Evolutionary conservation across 768 basidiomycete genomes (phyloP).

Genomic region (Dacryopinax primogenitus): DNA sequence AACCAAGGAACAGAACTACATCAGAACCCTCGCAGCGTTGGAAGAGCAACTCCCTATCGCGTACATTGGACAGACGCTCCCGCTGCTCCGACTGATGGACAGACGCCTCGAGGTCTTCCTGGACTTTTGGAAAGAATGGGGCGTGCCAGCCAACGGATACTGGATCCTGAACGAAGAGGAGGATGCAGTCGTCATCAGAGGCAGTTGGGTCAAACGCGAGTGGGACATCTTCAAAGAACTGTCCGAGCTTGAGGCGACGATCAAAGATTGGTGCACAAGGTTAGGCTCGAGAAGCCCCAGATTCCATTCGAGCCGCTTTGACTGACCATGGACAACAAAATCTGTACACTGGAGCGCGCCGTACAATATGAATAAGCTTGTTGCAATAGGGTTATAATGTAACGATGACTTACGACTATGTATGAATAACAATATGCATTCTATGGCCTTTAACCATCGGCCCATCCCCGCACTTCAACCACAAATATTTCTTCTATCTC

Average conservation of each 20-base stretch:
- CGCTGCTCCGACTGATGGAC: background rate
- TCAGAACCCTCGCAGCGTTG: background rate
- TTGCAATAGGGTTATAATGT: background rate
- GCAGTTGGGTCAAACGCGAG: constrained; percentile 1
- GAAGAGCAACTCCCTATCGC: background rate
- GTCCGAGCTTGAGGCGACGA: background rate
- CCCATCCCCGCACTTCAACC: background rate
- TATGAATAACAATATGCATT: background rate
- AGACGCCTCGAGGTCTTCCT: background rate
- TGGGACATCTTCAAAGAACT: background rate
- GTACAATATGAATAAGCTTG: background rate
- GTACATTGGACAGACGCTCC: background rate
- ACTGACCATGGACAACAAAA: too few relatives aligned
- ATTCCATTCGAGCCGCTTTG: background rate
- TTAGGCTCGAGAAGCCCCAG: background rate
- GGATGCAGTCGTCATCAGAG: background rate
- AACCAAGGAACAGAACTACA: background rate
- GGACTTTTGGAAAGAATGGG: constrained; percentile 3
- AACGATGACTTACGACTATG: constrained; percentile 6
- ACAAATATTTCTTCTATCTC: background rate
- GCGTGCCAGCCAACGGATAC: background rate
- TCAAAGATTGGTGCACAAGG: background rate
- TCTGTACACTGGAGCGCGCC: background rate
- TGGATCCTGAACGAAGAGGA: background rate
- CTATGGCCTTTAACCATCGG: background rate